Evolutionary conservation across 129 eudicot species (phyloP).

Genomic region (Centella asiatica): DNA sequence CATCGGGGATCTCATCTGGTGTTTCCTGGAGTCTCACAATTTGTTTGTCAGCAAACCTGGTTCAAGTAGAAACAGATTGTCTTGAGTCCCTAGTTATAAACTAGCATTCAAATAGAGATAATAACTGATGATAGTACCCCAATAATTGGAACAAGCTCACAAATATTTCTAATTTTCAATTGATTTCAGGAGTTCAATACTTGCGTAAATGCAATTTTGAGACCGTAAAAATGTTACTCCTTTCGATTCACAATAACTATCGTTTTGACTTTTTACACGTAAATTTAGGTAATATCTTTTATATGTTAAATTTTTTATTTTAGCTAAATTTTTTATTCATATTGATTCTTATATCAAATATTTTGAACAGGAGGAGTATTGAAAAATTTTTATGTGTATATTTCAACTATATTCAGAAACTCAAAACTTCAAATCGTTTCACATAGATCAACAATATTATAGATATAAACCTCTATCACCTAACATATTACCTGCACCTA

Average conservation of each 20-base stretch:
- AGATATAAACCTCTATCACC: no score
- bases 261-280: no score
- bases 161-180: no score
- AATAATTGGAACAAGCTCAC: neutral
- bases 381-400: no score
- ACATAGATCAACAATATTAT: neutral
- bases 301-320: no score
- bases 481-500: slow-evolving; percentile 82
- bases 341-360: no score
- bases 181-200: neutral
- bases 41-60: slow-evolving; percentile 95
- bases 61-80: neutral
- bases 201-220: no score
- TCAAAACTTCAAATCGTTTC: neutral
- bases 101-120: neutral
- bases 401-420: no score
- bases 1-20: slow-evolving; percentile 97
- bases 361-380: no score
- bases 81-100: neutral
- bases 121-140: neutral
- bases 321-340: no score
- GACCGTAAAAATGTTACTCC: neutral
- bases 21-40: slow-evolving; percentile 92
- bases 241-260: no score
- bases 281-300: no score